Conservation (phyloP, 495 filamentous ascomycete genomes). For the Hypomontagnella monticulosa region DNA sequence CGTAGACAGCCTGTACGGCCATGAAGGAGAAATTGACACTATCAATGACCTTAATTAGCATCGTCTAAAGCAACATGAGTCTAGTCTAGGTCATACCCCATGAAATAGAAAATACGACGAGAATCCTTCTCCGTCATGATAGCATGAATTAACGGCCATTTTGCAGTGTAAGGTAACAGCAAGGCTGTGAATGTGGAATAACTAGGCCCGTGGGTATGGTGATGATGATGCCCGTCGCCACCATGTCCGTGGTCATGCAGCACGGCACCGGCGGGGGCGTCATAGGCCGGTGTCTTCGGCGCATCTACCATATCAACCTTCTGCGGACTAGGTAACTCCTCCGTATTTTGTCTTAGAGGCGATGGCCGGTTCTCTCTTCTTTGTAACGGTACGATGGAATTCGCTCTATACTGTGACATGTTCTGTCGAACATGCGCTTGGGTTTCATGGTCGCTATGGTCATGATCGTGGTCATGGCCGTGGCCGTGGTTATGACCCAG, state of each 20-base stretch:
- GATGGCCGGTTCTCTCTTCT: constrained; percentile 49
- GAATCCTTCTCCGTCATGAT: constrained; percentile 94
- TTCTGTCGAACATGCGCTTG: constrained; percentile 51
- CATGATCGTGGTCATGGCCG: constrained; percentile 46
- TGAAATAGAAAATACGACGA: constrained; percentile 96
- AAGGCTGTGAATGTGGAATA: constrained; percentile 70
- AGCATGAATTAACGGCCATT: constrained; percentile 80
- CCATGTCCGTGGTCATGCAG: constrained; percentile 42
- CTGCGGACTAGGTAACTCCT: constrained; percentile 29
- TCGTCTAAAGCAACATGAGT: not conserved
- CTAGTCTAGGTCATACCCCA: constrained; percentile 67
- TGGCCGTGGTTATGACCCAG: constrained; percentile 34
- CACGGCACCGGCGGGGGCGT: constrained; percentile 25
- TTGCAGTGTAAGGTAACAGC: constrained; percentile 69
- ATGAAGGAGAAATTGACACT: constrained; percentile 96
- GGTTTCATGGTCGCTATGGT: constrained; percentile 44
- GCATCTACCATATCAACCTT: constrained; percentile 16
- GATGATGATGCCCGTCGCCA: constrained; percentile 34
- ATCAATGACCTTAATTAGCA: constrained; percentile 30
- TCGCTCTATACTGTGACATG: constrained; percentile 46
- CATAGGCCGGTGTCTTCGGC: constrained; percentile 16
- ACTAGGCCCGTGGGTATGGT: constrained; percentile 42
- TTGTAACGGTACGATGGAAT: constrained; percentile 47
- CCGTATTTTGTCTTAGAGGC: constrained; percentile 37
- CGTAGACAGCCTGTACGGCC: constrained; percentile 93